Base-by-base conservation (phyloP, 768 basidiomycete species). In the Hericium alpestre region DNA sequence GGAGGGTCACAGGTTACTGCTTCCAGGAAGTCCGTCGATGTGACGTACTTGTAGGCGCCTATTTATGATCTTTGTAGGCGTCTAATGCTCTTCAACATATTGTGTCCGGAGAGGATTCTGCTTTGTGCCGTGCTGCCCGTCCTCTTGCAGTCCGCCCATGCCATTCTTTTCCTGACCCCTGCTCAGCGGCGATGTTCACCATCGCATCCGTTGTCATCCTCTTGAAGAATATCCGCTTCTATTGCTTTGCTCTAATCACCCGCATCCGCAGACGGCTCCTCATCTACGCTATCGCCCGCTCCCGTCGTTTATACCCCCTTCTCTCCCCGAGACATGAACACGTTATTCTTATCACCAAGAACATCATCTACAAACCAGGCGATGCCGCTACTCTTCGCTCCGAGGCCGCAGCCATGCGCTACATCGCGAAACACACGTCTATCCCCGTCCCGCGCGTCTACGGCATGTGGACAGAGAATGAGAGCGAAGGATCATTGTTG, bases 391-490 rank as follows among this genome's bases (percentile, higher is more conserved):
- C 23, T 1, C 13, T 38, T n/a, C 43, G 18, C 15, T 15, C 39
- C 8, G 61, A 62, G 51, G 61, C 58, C 3, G 56, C 59, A 37
- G 51, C 61, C 12, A 41, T 55, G 38, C 20, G 56, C 12, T 59
- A 56, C 38, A 53, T 62, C 43, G 49, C 59, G 11, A 18, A 51
- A 11, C 48, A 53, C n/a, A 62, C 61, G 6, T 54, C 61, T 2
- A 55, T 62, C 2, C 61, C 61, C 12, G 61, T 62, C 13, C 61
- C 61, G 16, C 22, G 46, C 15, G 54, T 62, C 25, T 50, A 39
- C 15, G 52, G 18, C 3, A 20, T 46, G 9, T 56, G 41, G 37
- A 50, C 52, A 53, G 38, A 27, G 4, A 25, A 52, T 1, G 51
- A 39, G n/a, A 38, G 39, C 10, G n/a, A 55, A 10, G 51, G 53